phyloP scores from a whole-genome alignment of 345 rosid species.

The Linum lewisii region DNA sequence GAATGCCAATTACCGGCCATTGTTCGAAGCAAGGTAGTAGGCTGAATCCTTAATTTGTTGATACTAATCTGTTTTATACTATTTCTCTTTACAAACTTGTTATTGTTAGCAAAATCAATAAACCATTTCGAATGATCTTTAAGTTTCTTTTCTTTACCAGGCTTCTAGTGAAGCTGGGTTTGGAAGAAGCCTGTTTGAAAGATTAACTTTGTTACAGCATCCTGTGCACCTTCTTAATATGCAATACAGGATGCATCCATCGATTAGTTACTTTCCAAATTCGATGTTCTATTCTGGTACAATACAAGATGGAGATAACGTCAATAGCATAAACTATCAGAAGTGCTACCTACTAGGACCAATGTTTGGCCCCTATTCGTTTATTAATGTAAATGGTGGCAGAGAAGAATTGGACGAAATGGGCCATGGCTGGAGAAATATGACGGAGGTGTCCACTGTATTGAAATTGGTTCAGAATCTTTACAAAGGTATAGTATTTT shows the following conservation, averaged over 20 bases:
- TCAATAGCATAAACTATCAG: slow-evolving; percentile 10
- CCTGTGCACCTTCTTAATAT: slow-evolving; percentile 18
- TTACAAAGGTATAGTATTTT: slow-evolving; percentile 26
- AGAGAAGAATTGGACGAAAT: slow-evolving; percentile 23
- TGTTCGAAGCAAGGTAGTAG: slow-evolving; percentile 30
- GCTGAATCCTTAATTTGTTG: neutral
- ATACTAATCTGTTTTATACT: no score
- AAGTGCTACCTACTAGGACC: slow-evolving; percentile 27
- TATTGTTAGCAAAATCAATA: no score
- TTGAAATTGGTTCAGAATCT: slow-evolving; percentile 22
- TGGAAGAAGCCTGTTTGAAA: slow-evolving; percentile 29
- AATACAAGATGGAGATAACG: slow-evolving; percentile 15
- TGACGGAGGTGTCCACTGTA: slow-evolving; percentile 38
- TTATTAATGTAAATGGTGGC: slow-evolving; percentile 35
- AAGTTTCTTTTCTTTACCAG: slow-evolving; percentile 2
- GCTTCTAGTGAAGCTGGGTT: slow-evolving; percentile 15
- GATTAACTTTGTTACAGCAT: slow-evolving; percentile 13
- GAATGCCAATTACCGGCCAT: slow-evolving; percentile 42
- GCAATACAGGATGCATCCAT: slow-evolving; percentile 33
- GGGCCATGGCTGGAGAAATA: slow-evolving; percentile 27
- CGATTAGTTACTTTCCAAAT: slow-evolving; percentile 23
- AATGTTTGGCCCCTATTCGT: slow-evolving; percentile 40
- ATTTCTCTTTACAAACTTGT: no score
- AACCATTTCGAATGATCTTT: no score
- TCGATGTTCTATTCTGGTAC: slow-evolving; percentile 14